phyloP scores from a whole-genome alignment of 2,329 filamentous ascomycete genomes.

The Ascochyta viciae-villosae region DNA sequence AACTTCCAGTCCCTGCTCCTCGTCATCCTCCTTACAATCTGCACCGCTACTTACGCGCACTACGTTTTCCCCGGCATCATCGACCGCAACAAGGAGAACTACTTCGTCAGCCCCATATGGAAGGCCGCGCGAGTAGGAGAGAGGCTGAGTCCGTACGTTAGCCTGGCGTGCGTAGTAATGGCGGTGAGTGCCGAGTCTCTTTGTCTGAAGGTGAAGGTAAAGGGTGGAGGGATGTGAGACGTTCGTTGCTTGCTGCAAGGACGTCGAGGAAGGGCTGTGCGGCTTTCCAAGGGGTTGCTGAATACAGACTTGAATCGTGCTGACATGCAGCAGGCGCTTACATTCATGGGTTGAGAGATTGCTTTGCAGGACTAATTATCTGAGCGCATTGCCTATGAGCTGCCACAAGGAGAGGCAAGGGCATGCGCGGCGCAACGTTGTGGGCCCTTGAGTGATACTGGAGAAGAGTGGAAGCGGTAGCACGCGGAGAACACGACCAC shows the following conservation, averaged over 20 bases:
- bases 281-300: background rate
- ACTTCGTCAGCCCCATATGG: constrained; percentile 88
- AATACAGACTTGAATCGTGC: background rate
- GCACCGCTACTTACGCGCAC: constrained; percentile 93
- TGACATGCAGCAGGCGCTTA: constrained; percentile 32
- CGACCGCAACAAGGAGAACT: constrained; percentile 87
- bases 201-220: background rate
- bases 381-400: background rate
- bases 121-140: constrained; percentile 94
- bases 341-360: constrained; percentile 34
- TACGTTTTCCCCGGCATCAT: constrained; percentile 87
- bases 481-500: background rate
- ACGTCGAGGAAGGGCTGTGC: background rate
- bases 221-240: background rate
- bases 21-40: constrained; percentile 92
- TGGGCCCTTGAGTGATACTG: background rate
- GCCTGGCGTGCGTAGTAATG: constrained; percentile 91
- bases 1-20: constrained; percentile 98
- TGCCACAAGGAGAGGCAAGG: constrained; percentile 8
- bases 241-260: background rate
- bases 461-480: background rate
- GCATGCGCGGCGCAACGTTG: constrained; percentile 4
- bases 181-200: constrained; percentile 64
- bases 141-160: constrained; percentile 92
- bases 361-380: too few species aligned